Evolutionary conservation across 495 filamentous ascomycete genomes (phyloP).

Genomic region (Terfezia claveryi): DNA sequence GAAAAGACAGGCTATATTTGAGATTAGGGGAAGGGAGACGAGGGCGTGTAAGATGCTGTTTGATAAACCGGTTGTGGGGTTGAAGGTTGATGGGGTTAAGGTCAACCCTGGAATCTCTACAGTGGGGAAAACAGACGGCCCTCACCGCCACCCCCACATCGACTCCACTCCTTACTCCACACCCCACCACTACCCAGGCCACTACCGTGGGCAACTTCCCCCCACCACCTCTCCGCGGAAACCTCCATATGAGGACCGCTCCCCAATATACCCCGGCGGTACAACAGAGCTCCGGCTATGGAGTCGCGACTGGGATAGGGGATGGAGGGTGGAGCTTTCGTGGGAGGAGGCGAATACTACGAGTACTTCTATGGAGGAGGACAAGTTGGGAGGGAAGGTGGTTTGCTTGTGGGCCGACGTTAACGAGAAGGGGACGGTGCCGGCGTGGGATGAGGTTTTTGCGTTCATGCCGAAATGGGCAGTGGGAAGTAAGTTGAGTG

Average conservation of each 20-base stretch:
- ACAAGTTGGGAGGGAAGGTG: slow-evolving; percentile 37
- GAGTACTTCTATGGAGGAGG: not conserved
- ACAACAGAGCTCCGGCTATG: slow-evolving; percentile 40
- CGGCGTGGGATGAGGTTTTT: slow-evolving; percentile 63
- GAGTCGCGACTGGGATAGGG: slow-evolving; percentile 50
- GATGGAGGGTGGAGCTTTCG: slow-evolving; percentile 54
- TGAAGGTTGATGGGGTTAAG: slow-evolving; percentile 33
- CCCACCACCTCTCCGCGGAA: no score
- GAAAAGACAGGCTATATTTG: slow-evolving; percentile 30
- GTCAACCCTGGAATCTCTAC: not conserved
- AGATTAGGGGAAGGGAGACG: slow-evolving; percentile 40
- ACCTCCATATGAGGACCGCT: not conserved
- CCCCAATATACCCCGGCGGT: slow-evolving; percentile 21
- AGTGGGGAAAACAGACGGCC: not conserved
- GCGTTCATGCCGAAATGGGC: slow-evolving; percentile 62
- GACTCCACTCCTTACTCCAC: no score
- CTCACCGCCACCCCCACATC: not conserved
- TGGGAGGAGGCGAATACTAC: slow-evolving; percentile 29
- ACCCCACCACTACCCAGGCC: no score
- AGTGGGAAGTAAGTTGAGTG: slow-evolving; percentile 45
- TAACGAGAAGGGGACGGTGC: slow-evolving; percentile 46
- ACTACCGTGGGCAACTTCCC: no score
- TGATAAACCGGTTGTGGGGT: slow-evolving; percentile 35
- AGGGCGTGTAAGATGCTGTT: slow-evolving; percentile 49
- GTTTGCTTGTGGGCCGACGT: slow-evolving; percentile 79